A percentile compares a stretch with the other conserved stretches of the same genome.
Evolutionary conservation across 2,329 filamentous ascomycete species (phyloP).

Genomic region (Aspergillus eucalypticola): DNA sequence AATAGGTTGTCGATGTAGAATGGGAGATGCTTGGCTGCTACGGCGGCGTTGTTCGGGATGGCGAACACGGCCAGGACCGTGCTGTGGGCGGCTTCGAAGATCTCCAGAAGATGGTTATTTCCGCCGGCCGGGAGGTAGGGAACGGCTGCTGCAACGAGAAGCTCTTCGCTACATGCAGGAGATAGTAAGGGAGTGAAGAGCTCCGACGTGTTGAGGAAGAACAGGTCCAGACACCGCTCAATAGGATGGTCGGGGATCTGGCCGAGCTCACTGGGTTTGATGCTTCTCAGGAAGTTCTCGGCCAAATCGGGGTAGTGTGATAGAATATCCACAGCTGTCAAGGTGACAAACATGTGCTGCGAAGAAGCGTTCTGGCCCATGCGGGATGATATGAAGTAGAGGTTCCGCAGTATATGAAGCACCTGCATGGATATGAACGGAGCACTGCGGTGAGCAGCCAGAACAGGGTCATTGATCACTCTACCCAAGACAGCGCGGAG

Average conservation of each 20-base stretch:
- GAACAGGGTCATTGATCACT: constrained; percentile 56
- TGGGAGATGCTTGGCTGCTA: constrained; percentile 71
- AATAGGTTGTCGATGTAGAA: constrained; percentile 84
- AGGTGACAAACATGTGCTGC: constrained; percentile 79
- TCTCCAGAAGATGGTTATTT: constrained; percentile 60
- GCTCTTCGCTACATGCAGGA: constrained; percentile 65
- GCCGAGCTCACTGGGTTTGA: constrained; percentile 57
- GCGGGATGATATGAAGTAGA: constrained; percentile 79
- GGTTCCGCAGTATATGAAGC: constrained; percentile 71
- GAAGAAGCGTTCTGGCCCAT: constrained; percentile 74
- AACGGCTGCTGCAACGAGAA: constrained; percentile 72
- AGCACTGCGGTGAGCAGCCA: constrained; percentile 60
- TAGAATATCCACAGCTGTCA: constrained; percentile 79
- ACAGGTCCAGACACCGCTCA: constrained; percentile 75
- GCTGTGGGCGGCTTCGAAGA: constrained; percentile 89
- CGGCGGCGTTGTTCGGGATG: constrained; percentile 71
- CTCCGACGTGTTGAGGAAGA: constrained; percentile 83
- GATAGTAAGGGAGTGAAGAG: constrained; percentile 74
- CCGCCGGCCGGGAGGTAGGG: constrained; percentile 69
- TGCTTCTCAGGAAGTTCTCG: constrained; percentile 66
- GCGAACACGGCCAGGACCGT: constrained; percentile 78
- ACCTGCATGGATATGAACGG: constrained; percentile 69
- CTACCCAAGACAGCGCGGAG: constrained; percentile 73
- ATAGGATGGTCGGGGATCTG: constrained; percentile 64
- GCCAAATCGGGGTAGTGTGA: constrained; percentile 67